Conservation (phyloP, 129 eudicot genomes). For the Artemisia argyi region DNA sequence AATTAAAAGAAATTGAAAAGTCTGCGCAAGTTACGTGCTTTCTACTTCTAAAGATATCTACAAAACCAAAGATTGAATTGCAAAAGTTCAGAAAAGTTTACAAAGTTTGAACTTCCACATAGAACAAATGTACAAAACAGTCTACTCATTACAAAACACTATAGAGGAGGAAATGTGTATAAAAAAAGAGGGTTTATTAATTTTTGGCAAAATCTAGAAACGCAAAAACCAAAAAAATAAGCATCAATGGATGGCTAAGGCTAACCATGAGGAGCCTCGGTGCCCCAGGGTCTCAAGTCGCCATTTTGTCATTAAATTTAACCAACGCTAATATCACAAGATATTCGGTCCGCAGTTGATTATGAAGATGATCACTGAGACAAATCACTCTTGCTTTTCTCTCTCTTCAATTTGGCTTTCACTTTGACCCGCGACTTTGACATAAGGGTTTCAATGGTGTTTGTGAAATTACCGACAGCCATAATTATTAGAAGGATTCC, state of each 20-base stretch:
- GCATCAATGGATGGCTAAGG: too few species aligned
- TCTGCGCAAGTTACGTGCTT: too few species aligned
- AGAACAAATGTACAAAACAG: background rate
- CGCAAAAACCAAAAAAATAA: background rate
- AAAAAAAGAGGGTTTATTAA: background rate
- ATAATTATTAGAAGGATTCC: slow-evolving; percentile 79
- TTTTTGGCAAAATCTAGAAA: background rate
- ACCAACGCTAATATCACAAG: background rate
- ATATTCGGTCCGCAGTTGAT: background rate
- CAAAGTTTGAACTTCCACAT: background rate
- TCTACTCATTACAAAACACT: background rate
- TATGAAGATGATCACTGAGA: slow-evolving; percentile 25
- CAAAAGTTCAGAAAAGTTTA: background rate
- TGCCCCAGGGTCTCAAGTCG: background rate
- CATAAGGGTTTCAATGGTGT: slow-evolving; percentile 78
- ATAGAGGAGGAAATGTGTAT: background rate
- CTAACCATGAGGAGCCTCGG: background rate
- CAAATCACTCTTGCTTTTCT: slow-evolving; percentile 53
- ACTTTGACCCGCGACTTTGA: slow-evolving; percentile 79
- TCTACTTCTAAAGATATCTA: too few species aligned
- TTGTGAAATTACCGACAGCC: slow-evolving; percentile 91
- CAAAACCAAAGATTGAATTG: too few species aligned
- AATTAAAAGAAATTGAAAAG: too few species aligned
- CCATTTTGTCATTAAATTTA: background rate
- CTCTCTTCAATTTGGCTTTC: slow-evolving; percentile 83